Evolutionary conservation across 805 yeast species (phyloP).

Genomic region (Nakazawaea pomicola): DNA sequence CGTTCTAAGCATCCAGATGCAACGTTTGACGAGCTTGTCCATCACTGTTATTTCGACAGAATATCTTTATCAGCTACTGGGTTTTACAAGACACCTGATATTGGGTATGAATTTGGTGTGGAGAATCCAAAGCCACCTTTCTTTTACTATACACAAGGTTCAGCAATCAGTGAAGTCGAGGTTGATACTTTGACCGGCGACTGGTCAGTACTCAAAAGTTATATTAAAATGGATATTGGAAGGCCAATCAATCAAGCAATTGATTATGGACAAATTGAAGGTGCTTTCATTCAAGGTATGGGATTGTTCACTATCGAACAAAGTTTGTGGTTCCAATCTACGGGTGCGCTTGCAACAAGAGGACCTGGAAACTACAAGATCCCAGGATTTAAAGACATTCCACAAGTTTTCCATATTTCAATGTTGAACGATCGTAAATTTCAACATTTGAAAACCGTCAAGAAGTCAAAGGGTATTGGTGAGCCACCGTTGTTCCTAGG

Average conservation of each 20-base stretch:
- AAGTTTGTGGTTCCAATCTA: constrained; percentile 37
- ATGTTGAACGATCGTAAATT: constrained; percentile 36
- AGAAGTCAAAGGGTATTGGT: constrained; percentile 42
- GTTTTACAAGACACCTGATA: constrained; percentile 44
- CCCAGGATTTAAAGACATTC: constrained; percentile 44
- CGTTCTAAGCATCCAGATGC: constrained; percentile 31
- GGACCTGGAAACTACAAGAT: constrained; percentile 48
- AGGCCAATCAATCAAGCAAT: constrained; percentile 44
- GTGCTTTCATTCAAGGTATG: constrained; percentile 46
- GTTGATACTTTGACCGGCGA: constrained; percentile 45
- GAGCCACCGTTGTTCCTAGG: constrained; percentile 48
- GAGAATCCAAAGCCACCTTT: constrained; percentile 41
- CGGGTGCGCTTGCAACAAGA: constrained; percentile 37
- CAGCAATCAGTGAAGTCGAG: constrained; percentile 37
- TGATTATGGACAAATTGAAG: constrained; percentile 47
- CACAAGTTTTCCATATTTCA: constrained; percentile 38
- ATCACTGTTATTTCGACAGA: constrained; percentile 39
- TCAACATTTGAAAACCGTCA: constrained; percentile 37
- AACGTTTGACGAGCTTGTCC: constrained; percentile 34
- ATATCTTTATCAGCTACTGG: constrained; percentile 44
- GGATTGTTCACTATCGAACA: constrained; percentile 46
- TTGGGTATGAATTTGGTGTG: constrained; percentile 36
- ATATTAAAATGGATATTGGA: constrained; percentile 44
- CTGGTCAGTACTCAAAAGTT: constrained; percentile 36
- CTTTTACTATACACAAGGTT: constrained; percentile 42